Percentiles rank a stretch among this genome's conserved stretches.
phyloP scores from a whole-genome alignment of 2,329 filamentous ascomycete species.

The Colletotrichum tamarilloi region DNA sequence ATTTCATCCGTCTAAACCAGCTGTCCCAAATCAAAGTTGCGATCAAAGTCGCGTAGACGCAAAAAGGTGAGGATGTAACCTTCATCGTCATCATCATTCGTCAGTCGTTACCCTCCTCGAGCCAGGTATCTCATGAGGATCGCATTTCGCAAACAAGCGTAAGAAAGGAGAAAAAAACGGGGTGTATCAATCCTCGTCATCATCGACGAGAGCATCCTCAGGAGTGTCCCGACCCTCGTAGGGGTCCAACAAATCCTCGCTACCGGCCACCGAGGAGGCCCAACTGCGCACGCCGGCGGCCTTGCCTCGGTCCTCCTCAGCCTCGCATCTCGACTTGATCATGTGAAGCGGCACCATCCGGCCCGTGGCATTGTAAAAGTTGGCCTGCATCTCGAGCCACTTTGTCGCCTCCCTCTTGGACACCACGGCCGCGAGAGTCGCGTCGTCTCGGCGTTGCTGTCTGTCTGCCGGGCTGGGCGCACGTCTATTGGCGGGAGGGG shows the following conservation, averaged over 20 bases:
- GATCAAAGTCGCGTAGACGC: not conserved
- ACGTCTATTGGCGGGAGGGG: not conserved
- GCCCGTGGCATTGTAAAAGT: constrained; percentile 56
- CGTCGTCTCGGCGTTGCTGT: constrained; percentile 42
- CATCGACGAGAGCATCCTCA: constrained; percentile 24
- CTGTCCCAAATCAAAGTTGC: not conserved
- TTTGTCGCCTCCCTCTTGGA: constrained; percentile 45
- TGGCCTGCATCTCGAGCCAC: constrained; percentile 57
- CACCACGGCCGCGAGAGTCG: constrained; percentile 49
- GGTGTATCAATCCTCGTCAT: constrained; percentile 19
- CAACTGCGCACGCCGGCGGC: constrained; percentile 26
- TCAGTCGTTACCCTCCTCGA: not conserved
- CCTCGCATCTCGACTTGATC: constrained; percentile 49
- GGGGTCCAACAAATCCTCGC: constrained; percentile 32
- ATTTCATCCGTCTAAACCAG: not conserved
- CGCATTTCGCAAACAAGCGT: not conserved
- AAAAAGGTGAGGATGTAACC: not conserved
- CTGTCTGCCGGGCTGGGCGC: constrained; percentile 27
- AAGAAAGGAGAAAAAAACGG: not conserved
- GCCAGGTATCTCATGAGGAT: not conserved
- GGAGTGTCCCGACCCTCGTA: constrained; percentile 14
- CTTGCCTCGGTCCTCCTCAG: constrained; percentile 40
- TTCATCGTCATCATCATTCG: not conserved
- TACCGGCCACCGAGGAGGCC: constrained; percentile 28
- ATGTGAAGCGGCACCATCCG: constrained; percentile 51